These are phyloP conservation scores for Pseudogymnoascus verrucosus DNA, from an alignment of 2,329 filamentous ascomycete genomes.

Conservation along the genomic window DNA sequence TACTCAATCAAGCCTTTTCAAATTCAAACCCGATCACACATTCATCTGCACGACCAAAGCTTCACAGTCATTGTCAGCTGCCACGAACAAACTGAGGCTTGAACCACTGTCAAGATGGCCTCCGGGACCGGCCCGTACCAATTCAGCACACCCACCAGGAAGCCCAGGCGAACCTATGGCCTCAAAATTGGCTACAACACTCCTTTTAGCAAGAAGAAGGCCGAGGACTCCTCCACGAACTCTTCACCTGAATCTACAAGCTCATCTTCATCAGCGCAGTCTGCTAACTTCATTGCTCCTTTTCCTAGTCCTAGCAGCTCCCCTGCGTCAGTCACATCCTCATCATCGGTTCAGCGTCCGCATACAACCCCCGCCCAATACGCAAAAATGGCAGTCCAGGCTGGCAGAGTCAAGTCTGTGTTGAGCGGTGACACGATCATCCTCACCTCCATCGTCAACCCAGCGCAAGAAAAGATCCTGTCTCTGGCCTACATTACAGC, in stretches of 20 bases:
- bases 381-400: conserved; percentile 26
- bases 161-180: background rate
- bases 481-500: conserved; percentile 90
- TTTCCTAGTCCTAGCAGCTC: conserved; percentile 16
- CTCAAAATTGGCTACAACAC: conserved; percentile 3
- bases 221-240: background rate
- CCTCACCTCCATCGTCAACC: conserved; percentile 66
- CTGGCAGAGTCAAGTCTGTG: conserved; percentile 83
- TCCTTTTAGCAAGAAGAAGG: background rate
- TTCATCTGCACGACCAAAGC: background rate
- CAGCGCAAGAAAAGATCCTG: conserved; percentile 72
- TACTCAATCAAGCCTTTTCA: background rate
- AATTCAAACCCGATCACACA: background rate
- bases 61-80: background rate
- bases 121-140: background rate
- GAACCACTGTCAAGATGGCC: background rate
- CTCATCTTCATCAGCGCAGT: background rate
- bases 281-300: conserved; percentile 21
- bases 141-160: background rate
- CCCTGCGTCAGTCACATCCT: conserved; percentile 11
- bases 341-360: conserved; percentile 29
- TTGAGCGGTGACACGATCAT: conserved; percentile 89
- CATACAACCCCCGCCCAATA: conserved; percentile 26
- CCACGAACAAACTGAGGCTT: background rate
- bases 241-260: conserved; percentile 1